A percentile compares a stretch with the other conserved stretches of the same genome.
These are phyloP conservation scores for Eimeria falciformis DNA, from an alignment of 169 alveolate genomes.

Conservation along the genomic window DNA sequence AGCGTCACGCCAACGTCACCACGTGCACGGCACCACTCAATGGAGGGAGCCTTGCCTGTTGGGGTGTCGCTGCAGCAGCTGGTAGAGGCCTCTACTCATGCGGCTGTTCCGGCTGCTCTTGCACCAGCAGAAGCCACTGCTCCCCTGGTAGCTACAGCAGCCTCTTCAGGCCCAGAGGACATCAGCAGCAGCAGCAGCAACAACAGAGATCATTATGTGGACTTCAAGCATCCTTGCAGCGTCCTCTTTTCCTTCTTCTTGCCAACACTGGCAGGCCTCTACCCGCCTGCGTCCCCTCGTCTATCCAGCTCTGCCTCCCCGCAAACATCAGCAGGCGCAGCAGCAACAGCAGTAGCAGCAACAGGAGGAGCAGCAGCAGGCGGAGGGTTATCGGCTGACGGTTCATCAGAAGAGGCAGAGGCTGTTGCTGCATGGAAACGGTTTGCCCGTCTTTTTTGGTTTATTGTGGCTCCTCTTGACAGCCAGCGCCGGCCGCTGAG, in stretches of 20 bases:
- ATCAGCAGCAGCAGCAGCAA: constrained; percentile 36
- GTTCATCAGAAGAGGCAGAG: no score
- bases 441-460: constrained; percentile 31
- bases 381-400: no score
- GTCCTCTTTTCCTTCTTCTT: constrained; percentile 23
- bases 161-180: background rate
- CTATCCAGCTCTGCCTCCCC: background rate
- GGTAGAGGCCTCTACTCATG: background rate
- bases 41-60: background rate
- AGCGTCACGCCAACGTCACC: background rate
- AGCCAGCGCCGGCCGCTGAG: constrained; percentile 64
- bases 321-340: background rate
- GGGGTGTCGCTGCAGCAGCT: background rate
- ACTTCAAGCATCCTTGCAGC: constrained; percentile 61
- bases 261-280: constrained; percentile 40
- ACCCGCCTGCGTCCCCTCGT: background rate
- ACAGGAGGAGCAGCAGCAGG: constrained; percentile 13
- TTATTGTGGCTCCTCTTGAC: constrained; percentile 48
- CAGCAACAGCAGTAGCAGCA: background rate
- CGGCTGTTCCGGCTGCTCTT: background rate
- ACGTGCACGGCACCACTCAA: background rate
- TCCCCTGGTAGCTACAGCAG: background rate
- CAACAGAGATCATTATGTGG: constrained; percentile 22
- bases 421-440: constrained; percentile 52
- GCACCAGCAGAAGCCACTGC: background rate